phyloP scores from a whole-genome alignment of 805 yeast genomes.

The Ascoidea asiatica region DNA sequence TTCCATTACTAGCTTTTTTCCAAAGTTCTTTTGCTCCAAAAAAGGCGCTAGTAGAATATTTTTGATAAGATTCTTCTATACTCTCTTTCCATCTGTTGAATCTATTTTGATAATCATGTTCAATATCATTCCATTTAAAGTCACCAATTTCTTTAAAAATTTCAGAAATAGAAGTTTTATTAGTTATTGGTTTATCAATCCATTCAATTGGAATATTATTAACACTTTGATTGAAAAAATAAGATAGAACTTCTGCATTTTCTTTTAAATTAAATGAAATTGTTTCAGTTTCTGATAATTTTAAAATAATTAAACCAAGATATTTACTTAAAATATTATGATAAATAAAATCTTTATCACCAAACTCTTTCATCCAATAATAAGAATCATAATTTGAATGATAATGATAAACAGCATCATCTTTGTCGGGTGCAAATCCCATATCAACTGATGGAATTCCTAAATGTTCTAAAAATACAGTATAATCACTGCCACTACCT shows the following conservation, averaged over 20 bases:
- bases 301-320: slow-evolving; percentile 34
- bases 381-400: slow-evolving; percentile 66
- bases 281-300: slow-evolving; percentile 34
- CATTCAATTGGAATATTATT: slow-evolving; percentile 24
- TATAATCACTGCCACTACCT: slow-evolving; percentile 65
- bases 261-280: slow-evolving; percentile 24
- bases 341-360: slow-evolving; percentile 46
- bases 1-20: too few relatives aligned
- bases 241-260: slow-evolving; percentile 24
- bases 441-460: slow-evolving; percentile 51
- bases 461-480: slow-evolving; percentile 43
- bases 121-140: neutral
- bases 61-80: neutral
- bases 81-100: neutral
- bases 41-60: neutral
- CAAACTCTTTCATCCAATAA: slow-evolving; percentile 53
- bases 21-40: neutral
- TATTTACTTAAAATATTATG: slow-evolving; percentile 45
- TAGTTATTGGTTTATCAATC: slow-evolving; percentile 14
- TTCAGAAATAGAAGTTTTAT: neutral
- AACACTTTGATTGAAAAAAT: slow-evolving; percentile 24
- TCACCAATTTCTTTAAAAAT: neutral
- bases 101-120: neutral
- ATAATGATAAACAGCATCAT: slow-evolving; percentile 56
- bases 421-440: slow-evolving; percentile 31